A percentile compares a stretch with the other conserved stretches of the same genome.
These are phyloP conservation scores for Pulveroboletus sp. DNA, from an alignment of 768 basidiomycete species.

Conservation along the genomic window DNA sequence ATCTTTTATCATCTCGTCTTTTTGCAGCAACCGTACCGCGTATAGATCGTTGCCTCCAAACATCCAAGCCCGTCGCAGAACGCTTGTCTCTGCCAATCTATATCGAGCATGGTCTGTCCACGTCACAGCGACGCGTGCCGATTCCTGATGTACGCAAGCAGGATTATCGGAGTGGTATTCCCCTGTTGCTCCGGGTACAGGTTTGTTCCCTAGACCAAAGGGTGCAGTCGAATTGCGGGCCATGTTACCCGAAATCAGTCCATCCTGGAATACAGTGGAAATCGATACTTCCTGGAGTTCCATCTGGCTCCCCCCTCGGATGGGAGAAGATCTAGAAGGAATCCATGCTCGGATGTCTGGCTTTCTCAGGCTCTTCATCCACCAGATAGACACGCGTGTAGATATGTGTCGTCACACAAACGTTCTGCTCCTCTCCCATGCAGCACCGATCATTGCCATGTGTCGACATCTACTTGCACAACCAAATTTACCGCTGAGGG, in stretches of 20 bases:
- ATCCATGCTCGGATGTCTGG: conserved; percentile 59
- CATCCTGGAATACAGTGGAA: conserved; percentile 55
- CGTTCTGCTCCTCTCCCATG: conserved; percentile 69
- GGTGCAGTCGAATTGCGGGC: conserved; percentile 49
- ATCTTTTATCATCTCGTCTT: neutral
- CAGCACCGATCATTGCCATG: conserved; percentile 70
- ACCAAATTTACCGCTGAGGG: conserved; percentile 49
- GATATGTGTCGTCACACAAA: conserved; percentile 41
- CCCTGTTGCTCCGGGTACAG: conserved; percentile 60
- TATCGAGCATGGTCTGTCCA: conserved; percentile 66
- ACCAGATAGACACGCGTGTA: conserved; percentile 46
- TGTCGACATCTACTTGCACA: conserved; percentile 57
- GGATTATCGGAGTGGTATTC: conserved; percentile 81
- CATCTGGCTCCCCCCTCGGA: conserved; percentile 67
- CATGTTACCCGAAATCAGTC: conserved; percentile 59
- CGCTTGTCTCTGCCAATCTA: conserved; percentile 67
- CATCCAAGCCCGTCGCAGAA: conserved; percentile 59
- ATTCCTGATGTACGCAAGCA: conserved; percentile 20
- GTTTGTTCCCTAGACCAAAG: conserved; percentile 74
- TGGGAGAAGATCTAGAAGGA: conserved; percentile 64
- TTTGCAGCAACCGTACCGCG: neutral
- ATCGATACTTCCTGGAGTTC: conserved; percentile 66
- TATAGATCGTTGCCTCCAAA: conserved; percentile 86
- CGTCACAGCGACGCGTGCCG: conserved; percentile 7
- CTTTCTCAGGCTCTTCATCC: conserved; percentile 51